Conservation (phyloP, 2,329 filamentous ascomycete species). For the Alternaria postmessia region DNA sequence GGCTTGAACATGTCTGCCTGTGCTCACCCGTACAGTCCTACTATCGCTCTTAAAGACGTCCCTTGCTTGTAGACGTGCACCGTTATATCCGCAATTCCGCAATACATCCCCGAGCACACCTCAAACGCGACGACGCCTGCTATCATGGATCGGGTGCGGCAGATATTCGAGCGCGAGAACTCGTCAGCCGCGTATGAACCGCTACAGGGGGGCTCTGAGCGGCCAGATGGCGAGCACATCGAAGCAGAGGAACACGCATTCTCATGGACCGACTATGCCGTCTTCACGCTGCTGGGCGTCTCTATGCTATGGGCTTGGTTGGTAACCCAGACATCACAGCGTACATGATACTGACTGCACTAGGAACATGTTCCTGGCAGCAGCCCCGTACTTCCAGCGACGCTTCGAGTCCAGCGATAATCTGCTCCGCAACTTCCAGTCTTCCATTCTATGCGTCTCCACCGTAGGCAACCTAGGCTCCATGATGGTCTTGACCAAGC, state of each 20-base stretch:
- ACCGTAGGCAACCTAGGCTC: conserved; percentile 81
- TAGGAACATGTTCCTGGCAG: conserved; percentile 98
- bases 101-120: conserved; percentile 11
- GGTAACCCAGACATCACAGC: conserved; percentile 31
- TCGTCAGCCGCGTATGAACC: conserved; percentile 47
- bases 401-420: conserved; percentile 77
- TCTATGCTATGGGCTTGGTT: conserved; percentile 99
- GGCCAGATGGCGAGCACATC: conserved; percentile 45
- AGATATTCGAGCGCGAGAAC: conserved; percentile 40
- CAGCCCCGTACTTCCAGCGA: conserved; percentile 88
- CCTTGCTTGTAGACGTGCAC: conserved; percentile 18
- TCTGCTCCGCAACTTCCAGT: conserved; percentile 85
- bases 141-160: conserved; percentile 48
- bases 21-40: conserved; percentile 1
- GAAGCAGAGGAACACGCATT: conserved; percentile 59
- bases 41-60: conserved; percentile 9
- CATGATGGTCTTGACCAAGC: conserved; percentile 78
- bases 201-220: conserved; percentile 48
- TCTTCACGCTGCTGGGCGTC: conserved; percentile 85
- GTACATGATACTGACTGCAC: conserved; percentile 19
- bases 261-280: conserved; percentile 84
- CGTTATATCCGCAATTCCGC: conserved; percentile 6
- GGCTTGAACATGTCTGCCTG: conserved; percentile 35
- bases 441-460: conserved; percentile 85
- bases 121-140: conserved; percentile 7